Evolutionary conservation across 2,329 filamentous ascomycete genomes (phyloP), one percentile per base, ranked within the genome.

Genomic region (Colletotrichum tanaceti): DNA sequence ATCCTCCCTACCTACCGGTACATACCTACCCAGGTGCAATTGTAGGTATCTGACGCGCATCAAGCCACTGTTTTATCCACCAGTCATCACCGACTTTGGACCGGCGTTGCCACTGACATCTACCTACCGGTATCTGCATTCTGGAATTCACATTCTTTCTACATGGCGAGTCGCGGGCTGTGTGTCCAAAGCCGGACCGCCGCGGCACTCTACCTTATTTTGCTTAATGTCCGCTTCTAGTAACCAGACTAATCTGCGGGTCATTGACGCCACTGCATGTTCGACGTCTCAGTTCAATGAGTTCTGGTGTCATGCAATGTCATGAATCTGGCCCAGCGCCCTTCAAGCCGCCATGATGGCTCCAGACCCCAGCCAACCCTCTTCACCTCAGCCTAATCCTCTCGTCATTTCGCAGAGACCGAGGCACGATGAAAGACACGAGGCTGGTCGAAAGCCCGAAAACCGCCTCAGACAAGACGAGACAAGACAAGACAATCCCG

Each of bases 381-480:
- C 18, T 46, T 35, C 55, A 32, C 14, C 14, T 53, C 35, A n/a
- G 16, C 49, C 20, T 5, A 20, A 43, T 39, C 39, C 62, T 24
- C 24, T 41, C 55, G 5, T 35, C 55, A 61, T 65, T 38, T 68
- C 65, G 61, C 43, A 39, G 22, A 39, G 28, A 55, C 65, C 65
- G 65, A 68, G 61, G 60, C 47, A 47, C 43, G 60, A 59, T 32
- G 41, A 41, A 50, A 50, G 50, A 55, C 53, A 68, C 61, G 61
- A 58, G 61, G 55, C 47, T 18, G 11, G 11, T 18, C 18, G 16
- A 47, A 35, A 28, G 41, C 7, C 55, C n/a, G n/a, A 57, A 46
- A 28, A 28, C 28, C 28, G 28, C 28, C 28, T n/a, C 18, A 53
- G 24, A 59, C 57, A 49, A 41, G n/a, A 50, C 43, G 20, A 41